Conservation (phyloP, 2,329 filamentous ascomycete species). For the Alternaria alternata region DNA sequence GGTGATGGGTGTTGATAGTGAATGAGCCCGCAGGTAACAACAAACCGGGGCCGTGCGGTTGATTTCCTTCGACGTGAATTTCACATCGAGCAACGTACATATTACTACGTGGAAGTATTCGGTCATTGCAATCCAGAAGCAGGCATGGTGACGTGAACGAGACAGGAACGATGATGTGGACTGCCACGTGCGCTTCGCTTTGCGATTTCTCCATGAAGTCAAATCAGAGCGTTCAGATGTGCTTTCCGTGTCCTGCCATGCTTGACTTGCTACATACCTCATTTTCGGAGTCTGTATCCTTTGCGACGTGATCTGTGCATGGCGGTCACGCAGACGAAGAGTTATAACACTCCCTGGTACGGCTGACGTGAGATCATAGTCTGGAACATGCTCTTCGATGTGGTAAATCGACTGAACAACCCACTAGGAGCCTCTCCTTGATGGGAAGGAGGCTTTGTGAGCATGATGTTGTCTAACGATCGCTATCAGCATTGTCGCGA, state of each 20-base stretch:
- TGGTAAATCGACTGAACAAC: fast-evolving
- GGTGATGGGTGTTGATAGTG: background rate
- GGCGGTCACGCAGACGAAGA: fast-evolving
- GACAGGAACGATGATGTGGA: background rate
- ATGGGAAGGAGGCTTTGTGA: background rate
- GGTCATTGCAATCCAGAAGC: background rate
- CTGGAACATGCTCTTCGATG: background rate
- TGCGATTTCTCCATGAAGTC: too few relatives aligned
- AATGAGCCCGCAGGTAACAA: fast-evolving
- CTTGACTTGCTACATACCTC: background rate
- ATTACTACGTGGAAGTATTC: background rate
- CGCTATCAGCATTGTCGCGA: background rate
- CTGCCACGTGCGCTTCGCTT: background rate
- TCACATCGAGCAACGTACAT: background rate
- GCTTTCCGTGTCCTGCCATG: too few relatives aligned
- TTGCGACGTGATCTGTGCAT: background rate
- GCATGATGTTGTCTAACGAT: background rate
- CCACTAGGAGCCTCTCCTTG: fast-evolving
- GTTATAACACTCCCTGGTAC: background rate
- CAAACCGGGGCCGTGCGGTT: background rate
- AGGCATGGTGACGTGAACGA: background rate
- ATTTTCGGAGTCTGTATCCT: fast-evolving
- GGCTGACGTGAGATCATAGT: background rate
- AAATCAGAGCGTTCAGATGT: background rate
- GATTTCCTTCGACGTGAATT: background rate